Base-by-base conservation (phyloP, 2,329 filamentous ascomycete genomes). In the Alternaria tenuissima region DNA sequence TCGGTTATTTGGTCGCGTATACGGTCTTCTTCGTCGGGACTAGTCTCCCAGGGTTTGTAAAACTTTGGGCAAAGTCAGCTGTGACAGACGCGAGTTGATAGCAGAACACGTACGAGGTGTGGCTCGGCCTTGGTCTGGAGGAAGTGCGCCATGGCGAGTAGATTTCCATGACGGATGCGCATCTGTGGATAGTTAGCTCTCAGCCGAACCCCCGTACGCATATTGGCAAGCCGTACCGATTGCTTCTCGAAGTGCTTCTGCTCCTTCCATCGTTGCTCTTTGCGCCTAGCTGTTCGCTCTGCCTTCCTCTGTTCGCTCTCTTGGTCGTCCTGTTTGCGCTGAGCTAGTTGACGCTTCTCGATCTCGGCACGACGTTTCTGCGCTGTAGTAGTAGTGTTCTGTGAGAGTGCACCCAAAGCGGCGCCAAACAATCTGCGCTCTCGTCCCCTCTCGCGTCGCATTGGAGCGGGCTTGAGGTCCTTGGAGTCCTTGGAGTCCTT, bases 401-500 rank as follows among this genome's bases (percentile, higher is more conserved):
- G 91, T 78, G 90, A 93, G 61, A 96, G 84, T 38, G 91, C 92
- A 76, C 86, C 91, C 61, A 95, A 82, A 57, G 96, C 81, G 36
- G 90, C 91, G 62, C 94, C 94, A 75, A 97, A 97, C 62, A 98
- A 84, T 54, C 94, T 87, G 78, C 91, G 90, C 22, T 92, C 91
- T 38, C 94, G 90, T 76, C 91, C 93, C 78, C 89, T 92, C 76
- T 98, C 94, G 71, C 73, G 66, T 36, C 71, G 82, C 36, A 65
- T 62, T 39, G 68, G 62, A 7, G 83, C 80, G 52, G 84, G 79
- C 57, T 67, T 66, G 56, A 70, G 57, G 44, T 68, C 70, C 61
- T 66, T 67, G 36, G 55, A 11, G 22, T 44, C 70, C 58, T 66
- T 67, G 36, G 55, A 11, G 22, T 44, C 70, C 58, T 64, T 67